Evolutionary conservation across 768 basidiomycete species (phyloP), one percentile per base, ranked within the genome.

Genomic region (Agaricus subrufescens): DNA sequence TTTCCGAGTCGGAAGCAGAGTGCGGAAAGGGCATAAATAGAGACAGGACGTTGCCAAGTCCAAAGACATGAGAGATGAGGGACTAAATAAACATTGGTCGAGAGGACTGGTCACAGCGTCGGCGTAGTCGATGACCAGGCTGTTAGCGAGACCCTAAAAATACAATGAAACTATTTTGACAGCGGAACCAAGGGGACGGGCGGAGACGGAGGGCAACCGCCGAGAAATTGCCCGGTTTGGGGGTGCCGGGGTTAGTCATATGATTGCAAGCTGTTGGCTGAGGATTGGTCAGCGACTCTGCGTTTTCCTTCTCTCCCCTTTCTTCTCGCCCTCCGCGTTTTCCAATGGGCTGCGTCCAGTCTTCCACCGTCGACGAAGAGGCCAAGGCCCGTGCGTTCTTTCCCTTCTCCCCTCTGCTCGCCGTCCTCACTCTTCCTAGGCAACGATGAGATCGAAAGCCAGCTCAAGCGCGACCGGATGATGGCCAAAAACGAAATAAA

Each of bases 401-500:
- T 19, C 52, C 52, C 29, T 44, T 47, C 39, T 39, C 47, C 29
- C 12, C 50, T 31, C 43, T 19, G 8, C 14, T 19, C 7, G 2
- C 27, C 43, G 46, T 15, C 27, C 39, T 55, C n/a, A 44, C n/a
- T 26, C 27, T 38, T 12, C 26, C 9, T 58, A 92, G 91, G 91
- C 67, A 94, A 94, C 66, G 92, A 94, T 65, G 91, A 90, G 77
- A 96, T 96, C 61, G 94, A 96, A 77, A 87, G 74, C 72, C 94
- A 96, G 72, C 83, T 96, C 62, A 92, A 89, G 78, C 78, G 85
- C 64, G 94, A 96, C 75, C 75, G 88, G 44, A 82, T 90, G 77
- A 85, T 87, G 81, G 86, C 87, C 43, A 92, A 91, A 79, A 94
- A 94, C 64, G 93, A 94, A 71, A 93, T 95, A 67, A 95, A 98